Evolutionary conservation across 306 rosid species (phyloP), one percentile per base, ranked within the genome.

Genomic region (Cucumis sativus): DNA sequence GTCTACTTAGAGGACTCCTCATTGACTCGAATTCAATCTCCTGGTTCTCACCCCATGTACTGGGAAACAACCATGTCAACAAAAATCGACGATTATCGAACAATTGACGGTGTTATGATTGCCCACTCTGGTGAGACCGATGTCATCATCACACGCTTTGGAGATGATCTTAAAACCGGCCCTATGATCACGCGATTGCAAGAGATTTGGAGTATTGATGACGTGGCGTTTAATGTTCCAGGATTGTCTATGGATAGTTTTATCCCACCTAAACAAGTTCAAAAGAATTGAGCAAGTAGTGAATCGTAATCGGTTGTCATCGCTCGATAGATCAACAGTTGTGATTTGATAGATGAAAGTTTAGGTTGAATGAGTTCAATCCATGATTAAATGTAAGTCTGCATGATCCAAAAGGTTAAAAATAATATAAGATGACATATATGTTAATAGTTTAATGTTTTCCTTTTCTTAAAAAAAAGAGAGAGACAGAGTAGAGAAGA

Each of bases 41-140:
- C 96, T 63, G 98, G 98, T 15, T 68, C 89, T 28, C 82, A 89
- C 54, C 97, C 97, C 9, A 87, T 82, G 43, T 95, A 95, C 35
- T 95, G 98, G 98, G 98, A 95, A 80, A 95, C 98, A 25, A 81
- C 98, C 15, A 95, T 95, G 97, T 87, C 95, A 0, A 89, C 98
- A 0, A 88, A 75, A 20, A 89, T 95, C 18, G 92, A 88, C 12
- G 97, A 95, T 35, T 95, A 95, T 17, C 88, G 90, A 67, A 8
- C 71, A 2, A 89, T 89, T 7, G 97, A 95, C 21, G 98, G 90
- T 3, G 96, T 89, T 65, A 86, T 90, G 96, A 87, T 92, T 35
- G 89, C 97, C 2, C 98, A 95, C 45, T 55, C 88, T 0, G 98
- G 98, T n/a, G 86, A 83, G 8, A 89, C 98, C 4, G 83, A 75